A percentile compares a stretch with the other conserved stretches of the same genome.
Evolutionary conservation across 169 alveolate genomes (phyloP).

Genomic region (Miamiensis avidus): DNA sequence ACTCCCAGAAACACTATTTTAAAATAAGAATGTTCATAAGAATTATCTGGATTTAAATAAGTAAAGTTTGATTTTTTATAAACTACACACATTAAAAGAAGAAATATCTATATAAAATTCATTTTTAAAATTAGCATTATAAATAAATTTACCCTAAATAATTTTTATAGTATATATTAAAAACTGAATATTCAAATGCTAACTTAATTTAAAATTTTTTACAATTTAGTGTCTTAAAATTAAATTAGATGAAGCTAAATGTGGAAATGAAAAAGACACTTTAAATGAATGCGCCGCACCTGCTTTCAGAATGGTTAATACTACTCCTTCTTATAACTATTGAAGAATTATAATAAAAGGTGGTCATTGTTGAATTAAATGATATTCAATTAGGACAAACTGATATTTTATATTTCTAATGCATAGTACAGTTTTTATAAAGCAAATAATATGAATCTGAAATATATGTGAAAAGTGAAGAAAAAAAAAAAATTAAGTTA

Average conservation of each 20-base stretch:
- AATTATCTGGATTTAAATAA: slow-evolving; percentile 25
- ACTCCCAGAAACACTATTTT: slow-evolving; percentile 48
- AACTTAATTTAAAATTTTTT: too few species aligned
- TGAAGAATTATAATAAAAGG: background rate
- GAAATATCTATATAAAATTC: too few species aligned
- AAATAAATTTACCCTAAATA: too few species aligned
- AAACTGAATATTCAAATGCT: too few species aligned
- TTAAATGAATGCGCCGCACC: slow-evolving; percentile 48
- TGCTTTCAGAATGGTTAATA: slow-evolving; percentile 49
- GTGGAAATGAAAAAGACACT: slow-evolving; percentile 32
- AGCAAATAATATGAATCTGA: too few species aligned
- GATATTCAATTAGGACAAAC: too few species aligned
- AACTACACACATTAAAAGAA: background rate
- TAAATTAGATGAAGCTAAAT: slow-evolving; percentile 42
- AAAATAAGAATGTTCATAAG: slow-evolving; percentile 39
- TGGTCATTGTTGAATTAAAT: background rate
- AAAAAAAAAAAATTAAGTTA: too few species aligned
- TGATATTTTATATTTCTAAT: too few species aligned
- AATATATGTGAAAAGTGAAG: too few species aligned
- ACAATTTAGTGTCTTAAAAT: slow-evolving; percentile 21
- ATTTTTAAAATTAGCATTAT: background rate
- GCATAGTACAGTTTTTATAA: background rate
- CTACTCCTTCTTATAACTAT: slow-evolving; percentile 31
- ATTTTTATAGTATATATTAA: too few species aligned
- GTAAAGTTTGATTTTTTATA: slow-evolving; percentile 4